Base-by-base conservation (phyloP, 1,284 basidiomycete genomes). In the Puccinia horiana region DNA sequence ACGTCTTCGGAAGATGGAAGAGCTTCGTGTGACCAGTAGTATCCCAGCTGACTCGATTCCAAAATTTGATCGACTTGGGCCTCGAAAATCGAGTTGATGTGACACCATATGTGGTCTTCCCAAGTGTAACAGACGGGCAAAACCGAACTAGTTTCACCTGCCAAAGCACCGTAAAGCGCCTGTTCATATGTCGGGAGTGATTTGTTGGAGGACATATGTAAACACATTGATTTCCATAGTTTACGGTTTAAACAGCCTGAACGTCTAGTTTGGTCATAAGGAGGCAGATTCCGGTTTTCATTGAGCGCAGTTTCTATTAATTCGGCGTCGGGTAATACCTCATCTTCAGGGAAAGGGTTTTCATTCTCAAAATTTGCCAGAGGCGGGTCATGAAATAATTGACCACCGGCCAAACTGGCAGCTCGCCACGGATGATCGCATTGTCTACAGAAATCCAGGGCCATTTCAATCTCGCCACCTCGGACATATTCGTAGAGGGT, bases 21-120 rank as follows among this genome's bases (percentile, higher is more conserved):
- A 58, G 26, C 40, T 63, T 52, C 73, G 40, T 82, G 80, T 16
- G 80, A 52, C 80, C 80, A 82, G 69, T 82, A 82, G 37, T 82
- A 76, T 18, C 80, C 80, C 42, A 67, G 42, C 26, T 75, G 72
- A 23, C 20, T 82, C 1, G 80, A 65, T 54, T 82, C 80, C 40
- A 89, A 85, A 29, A 84, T 91, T 26, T 88, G 88, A 56, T 90
- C 91, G 84, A 93, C 90, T 82, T 92, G 91, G 83, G 93, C 91
- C 87, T 98, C 95, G 84, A 94, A 93, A 44, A 94, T 89, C 67
- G 95, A 90, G 85, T 92, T 92, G 82, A 96, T 89, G 84, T 94
- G 92, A 0, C 94, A 94, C 97, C 96, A 99, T 0, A 98, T 89
- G 84, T 95, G 91, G 86, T 99, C 96, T 86, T 96, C 93, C 95